phyloP scores from a whole-genome alignment of 495 filamentous ascomycete genomes.

The Chaetomidium leptoderma region DNA sequence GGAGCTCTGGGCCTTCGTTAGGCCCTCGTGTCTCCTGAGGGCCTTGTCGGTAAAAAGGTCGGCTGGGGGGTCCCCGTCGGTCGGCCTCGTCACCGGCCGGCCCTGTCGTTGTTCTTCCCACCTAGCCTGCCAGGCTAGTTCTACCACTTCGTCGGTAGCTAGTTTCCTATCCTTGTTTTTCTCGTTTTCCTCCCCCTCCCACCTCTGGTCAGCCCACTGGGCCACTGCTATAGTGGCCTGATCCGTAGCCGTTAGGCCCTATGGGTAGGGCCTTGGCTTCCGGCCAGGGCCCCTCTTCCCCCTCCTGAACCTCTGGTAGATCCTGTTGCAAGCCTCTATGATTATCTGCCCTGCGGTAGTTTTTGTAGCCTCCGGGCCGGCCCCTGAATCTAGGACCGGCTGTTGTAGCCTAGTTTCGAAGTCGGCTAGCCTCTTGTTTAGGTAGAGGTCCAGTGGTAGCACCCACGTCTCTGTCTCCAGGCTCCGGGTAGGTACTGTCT shows the following conservation, averaged over 20 bases:
- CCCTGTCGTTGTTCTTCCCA: background rate
- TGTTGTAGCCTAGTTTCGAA: background rate
- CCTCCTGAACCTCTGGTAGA: too few relatives aligned
- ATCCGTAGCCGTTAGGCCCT: background rate
- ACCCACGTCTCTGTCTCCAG: background rate
- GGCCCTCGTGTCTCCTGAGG: background rate
- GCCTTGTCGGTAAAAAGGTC: background rate
- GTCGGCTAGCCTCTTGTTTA: background rate
- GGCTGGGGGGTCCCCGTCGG: background rate
- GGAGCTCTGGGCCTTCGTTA: constrained; percentile 1
- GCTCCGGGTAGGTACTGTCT: background rate
- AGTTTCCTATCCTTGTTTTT: background rate
- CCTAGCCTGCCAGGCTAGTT: background rate
- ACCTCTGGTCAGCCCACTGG: background rate
- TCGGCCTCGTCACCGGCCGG: background rate
- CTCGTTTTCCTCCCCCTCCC: background rate
- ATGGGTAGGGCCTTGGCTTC: too few relatives aligned
- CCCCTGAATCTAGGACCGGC: background rate
- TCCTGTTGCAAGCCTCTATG: too few relatives aligned
- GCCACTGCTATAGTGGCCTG: background rate
- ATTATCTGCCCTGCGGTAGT: too few relatives aligned
- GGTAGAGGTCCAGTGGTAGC: background rate
- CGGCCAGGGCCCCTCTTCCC: too few relatives aligned
- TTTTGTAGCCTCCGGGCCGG: too few relatives aligned
- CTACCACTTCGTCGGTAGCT: background rate